Base-by-base conservation (phyloP, 805 yeast genomes). In the Alloascoidea hylecoeti region DNA sequence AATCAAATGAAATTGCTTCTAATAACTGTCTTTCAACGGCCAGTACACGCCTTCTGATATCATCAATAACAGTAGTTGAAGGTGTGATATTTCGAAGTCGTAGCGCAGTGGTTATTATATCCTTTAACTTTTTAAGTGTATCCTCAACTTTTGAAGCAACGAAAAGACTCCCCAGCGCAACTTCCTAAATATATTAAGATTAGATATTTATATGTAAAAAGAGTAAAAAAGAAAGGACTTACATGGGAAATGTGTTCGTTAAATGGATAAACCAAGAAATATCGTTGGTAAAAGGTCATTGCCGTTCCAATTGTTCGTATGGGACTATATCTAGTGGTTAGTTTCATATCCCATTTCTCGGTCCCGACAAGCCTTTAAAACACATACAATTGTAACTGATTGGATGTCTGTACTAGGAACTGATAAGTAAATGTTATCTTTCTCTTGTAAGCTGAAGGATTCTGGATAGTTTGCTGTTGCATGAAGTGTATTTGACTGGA, bases 61-160 rank as follows among this genome's bases (percentile, higher is more conserved):
- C 62, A 16, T 80, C 89, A 5, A 69, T 41, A 38, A 39, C 61
- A 61, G 32, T 52, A 46, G 38, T 56, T 60, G 37, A 34, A 40
- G 28, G 40, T 12, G 4, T 36, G 39, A 17, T 19, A 18, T 45
- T 40, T 46, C 63, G 51, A n/a, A 56, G 45, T 46, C 52, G 60
- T 49, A 66, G 62, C 23, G 70, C 69, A 16, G 64, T 69, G 2
- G 55, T 54, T 35, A 77, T 68, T 9, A 85, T 65, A 35, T 80
- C 83, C 38, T 72, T 64, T 13, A 79, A 53, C 46, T 80, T 80
- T 52, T 84, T 85, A 33, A 85, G 77, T 33, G 86, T 82, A 50
- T 86, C 96, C 49, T 83, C 94, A 44, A 76, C 74, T 53, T 86
- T 84, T 34, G 78, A 62, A 2, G 95, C 80, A 13, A 83, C 60